These are phyloP conservation scores for Fusarium sp. DNA, from an alignment of 2,329 filamentous ascomycete genomes.

Conservation along the genomic window DNA sequence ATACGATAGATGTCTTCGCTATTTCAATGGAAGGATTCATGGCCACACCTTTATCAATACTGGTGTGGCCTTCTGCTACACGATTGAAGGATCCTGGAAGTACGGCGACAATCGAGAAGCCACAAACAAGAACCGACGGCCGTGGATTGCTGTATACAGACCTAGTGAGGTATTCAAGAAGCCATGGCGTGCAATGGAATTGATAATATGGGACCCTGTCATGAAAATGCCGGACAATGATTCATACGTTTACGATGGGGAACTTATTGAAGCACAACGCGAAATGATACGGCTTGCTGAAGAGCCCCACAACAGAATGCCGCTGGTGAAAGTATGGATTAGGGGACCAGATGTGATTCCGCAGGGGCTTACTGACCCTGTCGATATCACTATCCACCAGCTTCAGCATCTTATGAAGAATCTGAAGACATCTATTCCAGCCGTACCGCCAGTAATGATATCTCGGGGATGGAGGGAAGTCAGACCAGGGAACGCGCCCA, in stretches of 20 bases:
- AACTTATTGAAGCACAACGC: constrained; percentile 58
- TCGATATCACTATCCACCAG: constrained; percentile 56
- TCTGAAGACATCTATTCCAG: constrained; percentile 50
- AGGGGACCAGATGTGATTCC: constrained; percentile 47
- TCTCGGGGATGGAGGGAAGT: constrained; percentile 53
- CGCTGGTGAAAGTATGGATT: constrained; percentile 58
- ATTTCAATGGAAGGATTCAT: constrained; percentile 23
- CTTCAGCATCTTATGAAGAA: constrained; percentile 48
- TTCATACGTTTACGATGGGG: constrained; percentile 39
- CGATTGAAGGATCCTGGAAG: constrained; percentile 53
- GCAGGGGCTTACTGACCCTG: constrained; percentile 41
- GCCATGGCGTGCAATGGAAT: constrained; percentile 51
- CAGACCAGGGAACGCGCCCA: constrained; percentile 2
- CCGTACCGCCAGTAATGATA: constrained; percentile 41
- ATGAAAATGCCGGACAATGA: constrained; percentile 40
- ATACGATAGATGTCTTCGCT: constrained; percentile 40
- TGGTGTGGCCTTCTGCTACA: constrained; percentile 60
- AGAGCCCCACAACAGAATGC: constrained; percentile 33
- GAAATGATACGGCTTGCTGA: constrained; percentile 53
- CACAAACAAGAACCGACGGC: constrained; percentile 48
- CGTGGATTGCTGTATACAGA: constrained; percentile 63
- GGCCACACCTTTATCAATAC: constrained; percentile 30
- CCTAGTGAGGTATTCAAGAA: constrained; percentile 51
- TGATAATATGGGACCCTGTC: constrained; percentile 65
- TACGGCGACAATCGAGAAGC: constrained; percentile 26